Evolutionary conservation across 495 filamentous ascomycete species (phyloP), one percentile per base, ranked within the genome.

Genomic region (Beverwykella pulmonaria): DNA sequence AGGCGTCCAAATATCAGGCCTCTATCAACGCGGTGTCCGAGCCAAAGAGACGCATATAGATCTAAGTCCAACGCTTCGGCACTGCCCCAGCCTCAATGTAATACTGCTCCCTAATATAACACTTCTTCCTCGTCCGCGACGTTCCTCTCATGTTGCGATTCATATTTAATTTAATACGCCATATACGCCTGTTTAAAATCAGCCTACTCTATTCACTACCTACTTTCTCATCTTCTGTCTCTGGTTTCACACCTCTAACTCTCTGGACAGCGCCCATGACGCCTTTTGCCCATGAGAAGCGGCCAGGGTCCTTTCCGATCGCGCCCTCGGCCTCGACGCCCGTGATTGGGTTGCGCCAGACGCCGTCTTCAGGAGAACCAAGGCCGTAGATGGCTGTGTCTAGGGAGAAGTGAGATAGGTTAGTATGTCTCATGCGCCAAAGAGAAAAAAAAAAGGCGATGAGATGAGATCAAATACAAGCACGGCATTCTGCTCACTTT

Each of bases 271-370:
- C 85, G 2, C 88, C 88, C 26, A 86, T 72, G 20, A 84, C 54
- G 0, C 88, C 88, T 78, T 81, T 87, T 0, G 81, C 80, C 87
- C 85, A 90, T 23, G 80, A 80, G 47, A 90, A 83, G 20, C 74
- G 71, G 1, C 87, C 86, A 0, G 83, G 82, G 65, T 87, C 80
- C 53, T 76, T 79, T 0, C 88, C 88, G 53, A 87, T 83, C 6
- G 83, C 85, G 8, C 84, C 87, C 36, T 82, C 74, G 0, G 83
- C 83, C 69, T 85, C 77, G 27, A 81, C 79, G 0, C 86, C 87
- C 0, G 81, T 68, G 6, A 61, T 74, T 2, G 39, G 39, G 75
- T 91, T 85, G 59, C 80, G 76, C 87, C 87, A 88, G 5, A 84
- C 69, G 0, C 86, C 86, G 70, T 91, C 87, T 26, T 83, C 77